A percentile compares a stretch with the other conserved stretches of the same genome.
phyloP scores from a whole-genome alignment of 805 yeast species.

The Candida silvatica region DNA sequence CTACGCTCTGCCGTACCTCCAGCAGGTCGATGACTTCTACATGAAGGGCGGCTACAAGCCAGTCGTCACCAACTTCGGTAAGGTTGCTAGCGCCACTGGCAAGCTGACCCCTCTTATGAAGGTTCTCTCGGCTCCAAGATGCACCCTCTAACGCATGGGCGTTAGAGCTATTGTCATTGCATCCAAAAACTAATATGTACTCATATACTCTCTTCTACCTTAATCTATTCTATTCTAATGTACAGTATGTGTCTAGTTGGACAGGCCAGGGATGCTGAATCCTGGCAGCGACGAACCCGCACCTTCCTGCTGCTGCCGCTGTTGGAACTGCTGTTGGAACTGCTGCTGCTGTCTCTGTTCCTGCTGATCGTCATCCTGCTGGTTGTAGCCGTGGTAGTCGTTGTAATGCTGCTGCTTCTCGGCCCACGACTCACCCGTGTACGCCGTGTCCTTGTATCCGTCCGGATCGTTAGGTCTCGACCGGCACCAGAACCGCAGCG shows the following conservation, averaged over 20 bases:
- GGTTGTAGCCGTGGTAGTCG: neutral
- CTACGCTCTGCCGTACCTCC: constrained; percentile 24
- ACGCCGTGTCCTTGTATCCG: constrained; percentile 74
- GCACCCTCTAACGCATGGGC: too few species aligned
- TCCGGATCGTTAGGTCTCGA: constrained; percentile 84
- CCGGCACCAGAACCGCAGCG: constrained; percentile 91
- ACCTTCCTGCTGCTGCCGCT: too few species aligned
- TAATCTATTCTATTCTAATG: too few species aligned
- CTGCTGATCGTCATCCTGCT: neutral
- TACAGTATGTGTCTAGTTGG: neutral
- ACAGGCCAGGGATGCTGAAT: constrained; percentile 12
- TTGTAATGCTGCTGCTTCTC: constrained; percentile 15
- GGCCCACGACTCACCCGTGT: constrained; percentile 36
- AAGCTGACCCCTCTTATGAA: constrained; percentile 4
- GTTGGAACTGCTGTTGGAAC: constrained; percentile 1
- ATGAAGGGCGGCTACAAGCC: constrained; percentile 21
- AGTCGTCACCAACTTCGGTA: constrained; percentile 8
- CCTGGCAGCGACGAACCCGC: too few species aligned
- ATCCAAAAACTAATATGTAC: too few species aligned
- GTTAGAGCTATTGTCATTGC: too few species aligned
- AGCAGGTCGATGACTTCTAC: constrained; percentile 23
- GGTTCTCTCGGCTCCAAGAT: constrained; percentile 9
- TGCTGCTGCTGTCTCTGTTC: neutral
- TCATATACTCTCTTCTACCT: too few species aligned
- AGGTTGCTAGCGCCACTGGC: too few species aligned